These are phyloP conservation scores for Colletotrichum tofieldiae DNA, from an alignment of 2,329 filamentous ascomycete genomes.

Conservation along the genomic window DNA sequence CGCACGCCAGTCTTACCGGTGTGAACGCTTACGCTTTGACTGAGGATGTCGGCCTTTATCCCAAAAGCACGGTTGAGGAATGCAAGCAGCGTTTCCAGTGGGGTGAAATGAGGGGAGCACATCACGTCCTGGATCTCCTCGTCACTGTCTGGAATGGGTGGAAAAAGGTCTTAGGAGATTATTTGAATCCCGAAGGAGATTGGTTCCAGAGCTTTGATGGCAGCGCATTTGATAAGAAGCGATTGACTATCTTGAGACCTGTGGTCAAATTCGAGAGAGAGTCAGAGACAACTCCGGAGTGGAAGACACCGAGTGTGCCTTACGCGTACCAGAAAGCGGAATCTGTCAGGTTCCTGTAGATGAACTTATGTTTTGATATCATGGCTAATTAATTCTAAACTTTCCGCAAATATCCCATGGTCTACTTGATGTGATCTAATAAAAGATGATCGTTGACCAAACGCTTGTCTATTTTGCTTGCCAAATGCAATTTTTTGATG, in stretches of 20 bases:
- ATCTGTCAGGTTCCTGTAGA: conserved; percentile 1
- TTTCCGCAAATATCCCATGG: too few species aligned
- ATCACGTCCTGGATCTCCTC: conserved; percentile 34
- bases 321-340: conserved; percentile 33
- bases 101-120: conserved; percentile 35
- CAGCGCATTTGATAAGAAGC: conserved; percentile 15
- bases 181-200: conserved; percentile 23
- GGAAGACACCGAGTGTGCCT: conserved; percentile 30
- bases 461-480: too few species aligned
- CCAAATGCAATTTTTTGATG: not conserved
- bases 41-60: conserved; percentile 52
- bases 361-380: not conserved
- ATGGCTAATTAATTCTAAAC: too few species aligned
- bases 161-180: conserved; percentile 24
- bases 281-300: conserved; percentile 21
- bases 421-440: not conserved
- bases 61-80: conserved; percentile 31
- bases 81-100: conserved; percentile 37
- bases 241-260: conserved; percentile 25
- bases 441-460: too few species aligned
- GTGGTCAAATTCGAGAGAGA: conserved; percentile 31
- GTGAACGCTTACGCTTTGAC: conserved; percentile 49
- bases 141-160: conserved; percentile 37
- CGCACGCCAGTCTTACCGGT: conserved; percentile 50
- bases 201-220: conserved; percentile 33